phyloP scores from a whole-genome alignment of 2,329 filamentous ascomycete genomes.

The Truncatella angustata region DNA sequence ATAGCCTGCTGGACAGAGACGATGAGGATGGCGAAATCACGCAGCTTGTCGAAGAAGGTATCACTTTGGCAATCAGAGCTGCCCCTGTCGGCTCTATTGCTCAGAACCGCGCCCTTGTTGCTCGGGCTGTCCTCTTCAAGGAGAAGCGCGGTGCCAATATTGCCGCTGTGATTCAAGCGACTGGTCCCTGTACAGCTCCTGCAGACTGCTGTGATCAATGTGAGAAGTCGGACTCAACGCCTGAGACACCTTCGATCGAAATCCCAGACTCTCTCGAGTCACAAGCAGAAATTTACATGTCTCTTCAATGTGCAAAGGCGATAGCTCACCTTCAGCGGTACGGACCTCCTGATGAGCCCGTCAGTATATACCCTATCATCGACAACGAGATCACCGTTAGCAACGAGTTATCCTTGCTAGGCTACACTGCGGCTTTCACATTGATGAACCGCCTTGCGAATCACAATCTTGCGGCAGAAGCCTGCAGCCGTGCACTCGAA shows the following conservation, averaged over 20 bases:
- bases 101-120: conserved; percentile 57
- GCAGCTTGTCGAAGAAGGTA: conserved; percentile 37
- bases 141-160: conserved; percentile 56
- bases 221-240: conserved; percentile 10
- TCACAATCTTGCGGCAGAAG: conserved; percentile 46
- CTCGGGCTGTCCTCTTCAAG: conserved; percentile 55
- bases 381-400: conserved; percentile 36
- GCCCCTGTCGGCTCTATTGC: conserved; percentile 79
- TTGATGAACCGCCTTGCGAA: conserved; percentile 53
- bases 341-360: conserved; percentile 39
- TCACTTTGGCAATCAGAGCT: conserved; percentile 68
- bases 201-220: conserved; percentile 26
- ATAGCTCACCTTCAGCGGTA: conserved; percentile 55
- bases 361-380: conserved; percentile 49
- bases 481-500: conserved; percentile 50
- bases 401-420: conserved; percentile 52
- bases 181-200: conserved; percentile 40
- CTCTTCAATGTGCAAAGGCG: conserved; percentile 58
- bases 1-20: conserved; percentile 56
- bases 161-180: conserved; percentile 51
- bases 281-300: conserved; percentile 53
- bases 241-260: conserved; percentile 43
- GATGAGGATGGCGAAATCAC: conserved; percentile 41
- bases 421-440: conserved; percentile 57
- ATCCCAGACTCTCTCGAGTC: conserved; percentile 39